phyloP scores from a whole-genome alignment of 148 eudicot genomes.

The Vaccinium corymbosum region DNA sequence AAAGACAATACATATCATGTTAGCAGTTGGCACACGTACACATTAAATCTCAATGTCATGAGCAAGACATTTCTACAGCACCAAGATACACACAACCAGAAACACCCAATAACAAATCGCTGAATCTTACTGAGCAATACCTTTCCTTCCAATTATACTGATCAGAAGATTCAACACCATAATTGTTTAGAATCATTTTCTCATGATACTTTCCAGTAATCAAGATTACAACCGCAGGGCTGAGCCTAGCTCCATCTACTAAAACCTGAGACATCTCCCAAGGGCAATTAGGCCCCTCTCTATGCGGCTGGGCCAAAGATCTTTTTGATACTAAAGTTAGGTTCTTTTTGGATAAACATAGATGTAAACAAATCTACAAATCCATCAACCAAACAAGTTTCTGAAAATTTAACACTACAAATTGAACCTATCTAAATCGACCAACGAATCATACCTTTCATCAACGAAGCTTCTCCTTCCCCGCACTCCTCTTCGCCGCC shows the following conservation, averaged over 20 bases:
- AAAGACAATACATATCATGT: too few species aligned
- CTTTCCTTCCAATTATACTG: neutral
- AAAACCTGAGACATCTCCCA: too few species aligned
- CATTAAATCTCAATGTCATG: neutral
- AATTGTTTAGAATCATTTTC: neutral
- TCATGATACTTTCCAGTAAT: neutral
- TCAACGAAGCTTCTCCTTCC: constrained; percentile 75
- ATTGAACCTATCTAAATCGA: neutral
- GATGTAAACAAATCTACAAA: neutral
- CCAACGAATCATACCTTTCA: constrained; percentile 17
- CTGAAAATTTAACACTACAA: neutral
- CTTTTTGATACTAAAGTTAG: neutral
- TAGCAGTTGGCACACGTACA: neutral
- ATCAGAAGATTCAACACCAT: too few species aligned
- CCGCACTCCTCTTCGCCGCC: constrained; percentile 61
- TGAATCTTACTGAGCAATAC: neutral
- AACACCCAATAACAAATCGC: neutral
- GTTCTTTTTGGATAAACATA: neutral
- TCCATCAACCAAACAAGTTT: neutral
- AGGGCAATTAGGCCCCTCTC: too few species aligned
- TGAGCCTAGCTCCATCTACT: too few species aligned
- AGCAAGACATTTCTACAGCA: neutral
- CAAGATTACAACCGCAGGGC: too few species aligned
- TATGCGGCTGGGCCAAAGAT: too few species aligned
- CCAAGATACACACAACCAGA: neutral